Evolutionary conservation across 441 rosid genomes (phyloP).

Genomic region (Breynia disticha): DNA sequence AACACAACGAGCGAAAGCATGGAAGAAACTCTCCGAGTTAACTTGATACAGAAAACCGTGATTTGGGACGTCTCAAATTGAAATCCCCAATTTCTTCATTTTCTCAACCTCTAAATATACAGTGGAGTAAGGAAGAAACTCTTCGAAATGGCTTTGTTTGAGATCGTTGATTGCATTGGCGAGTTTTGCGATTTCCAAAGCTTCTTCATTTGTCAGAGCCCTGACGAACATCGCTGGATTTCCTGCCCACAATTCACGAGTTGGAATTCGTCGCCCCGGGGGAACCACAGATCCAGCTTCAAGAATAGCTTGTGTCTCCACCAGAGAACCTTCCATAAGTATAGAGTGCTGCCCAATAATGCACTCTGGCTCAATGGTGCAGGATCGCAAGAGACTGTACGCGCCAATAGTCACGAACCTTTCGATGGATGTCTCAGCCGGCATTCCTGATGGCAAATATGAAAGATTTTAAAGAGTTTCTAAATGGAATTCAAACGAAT

Average conservation of each 20-base stretch:
- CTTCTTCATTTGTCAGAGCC: slow-evolving; percentile 80
- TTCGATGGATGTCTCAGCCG: slow-evolving; percentile 80
- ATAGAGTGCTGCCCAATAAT: slow-evolving; percentile 92
- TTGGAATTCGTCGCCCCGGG: slow-evolving; percentile 94
- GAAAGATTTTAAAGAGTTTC: slow-evolving; percentile 7
- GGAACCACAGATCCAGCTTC: slow-evolving; percentile 98
- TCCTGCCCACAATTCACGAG: slow-evolving; percentile 98
- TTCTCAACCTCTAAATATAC: slow-evolving; percentile 92
- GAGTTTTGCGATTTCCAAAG: slow-evolving; percentile 83
- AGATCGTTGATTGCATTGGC: slow-evolving; percentile 91
- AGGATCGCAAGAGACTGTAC: slow-evolving; percentile 71
- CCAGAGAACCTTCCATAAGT: slow-evolving; percentile 95
- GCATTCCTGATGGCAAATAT: slow-evolving; percentile 54
- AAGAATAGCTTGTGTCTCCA: slow-evolving; percentile 85
- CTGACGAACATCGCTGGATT: slow-evolving; percentile 91
- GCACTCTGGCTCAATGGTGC: slow-evolving; percentile 97
- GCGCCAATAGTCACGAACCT: slow-evolving; percentile 93
- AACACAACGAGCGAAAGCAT: slow-evolving; percentile 21
- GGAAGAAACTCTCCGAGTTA: slow-evolving; percentile 17
- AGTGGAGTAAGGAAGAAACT: slow-evolving; percentile 88
- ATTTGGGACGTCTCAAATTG: slow-evolving; percentile 44
- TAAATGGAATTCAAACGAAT: neutral
- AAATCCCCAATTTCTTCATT: slow-evolving; percentile 62
- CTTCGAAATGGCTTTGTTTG: slow-evolving; percentile 66
- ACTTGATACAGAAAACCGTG: slow-evolving; percentile 9